These are phyloP conservation scores for Penicillium bovifimosum DNA, from an alignment of 495 filamentous ascomycete genomes.

Conservation along the genomic window DNA sequence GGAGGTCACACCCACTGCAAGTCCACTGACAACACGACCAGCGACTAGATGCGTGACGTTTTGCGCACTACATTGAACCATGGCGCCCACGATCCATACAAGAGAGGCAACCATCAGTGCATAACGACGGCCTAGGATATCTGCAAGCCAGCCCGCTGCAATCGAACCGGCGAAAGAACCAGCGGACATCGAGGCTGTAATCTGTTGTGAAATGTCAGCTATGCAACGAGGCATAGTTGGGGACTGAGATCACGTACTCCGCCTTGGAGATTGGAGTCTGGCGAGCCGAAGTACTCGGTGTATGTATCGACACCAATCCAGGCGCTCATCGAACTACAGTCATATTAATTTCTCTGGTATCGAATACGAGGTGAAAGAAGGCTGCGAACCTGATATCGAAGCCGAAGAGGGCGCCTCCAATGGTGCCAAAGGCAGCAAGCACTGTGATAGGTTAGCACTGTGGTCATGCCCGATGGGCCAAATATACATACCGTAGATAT, in stretches of 20 bases:
- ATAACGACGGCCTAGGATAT: slow-evolving; percentile 59
- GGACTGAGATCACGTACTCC: slow-evolving; percentile 26
- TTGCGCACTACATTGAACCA: slow-evolving; percentile 58
- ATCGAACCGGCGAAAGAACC: slow-evolving; percentile 62
- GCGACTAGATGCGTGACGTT: slow-evolving; percentile 60
- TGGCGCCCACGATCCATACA: slow-evolving; percentile 66
- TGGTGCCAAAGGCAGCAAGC: slow-evolving; percentile 47
- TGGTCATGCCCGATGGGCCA: background rate
- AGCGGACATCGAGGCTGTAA: slow-evolving; percentile 55
- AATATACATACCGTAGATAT: slow-evolving; percentile 37
- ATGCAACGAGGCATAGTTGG: background rate
- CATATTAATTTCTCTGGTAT: background rate
- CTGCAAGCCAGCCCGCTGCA: slow-evolving; percentile 59
- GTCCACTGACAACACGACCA: slow-evolving; percentile 65
- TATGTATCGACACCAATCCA: slow-evolving; percentile 68
- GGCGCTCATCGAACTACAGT: slow-evolving; percentile 56
- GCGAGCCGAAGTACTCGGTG: slow-evolving; percentile 59
- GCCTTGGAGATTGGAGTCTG: slow-evolving; percentile 57
- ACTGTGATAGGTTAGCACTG: slow-evolving; percentile 19
- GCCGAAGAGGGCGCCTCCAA: slow-evolving; percentile 42
- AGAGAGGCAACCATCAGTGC: slow-evolving; percentile 61
- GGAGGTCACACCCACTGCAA: slow-evolving; percentile 69
- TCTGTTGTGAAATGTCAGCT: slow-evolving; percentile 16
- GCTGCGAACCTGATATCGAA: slow-evolving; percentile 39
- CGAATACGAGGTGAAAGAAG: background rate